Evolutionary conservation across 2,329 filamentous ascomycete species (phyloP), one percentile per base, ranked within the genome.

Genomic region (Pseudogymnoascus sp.): DNA sequence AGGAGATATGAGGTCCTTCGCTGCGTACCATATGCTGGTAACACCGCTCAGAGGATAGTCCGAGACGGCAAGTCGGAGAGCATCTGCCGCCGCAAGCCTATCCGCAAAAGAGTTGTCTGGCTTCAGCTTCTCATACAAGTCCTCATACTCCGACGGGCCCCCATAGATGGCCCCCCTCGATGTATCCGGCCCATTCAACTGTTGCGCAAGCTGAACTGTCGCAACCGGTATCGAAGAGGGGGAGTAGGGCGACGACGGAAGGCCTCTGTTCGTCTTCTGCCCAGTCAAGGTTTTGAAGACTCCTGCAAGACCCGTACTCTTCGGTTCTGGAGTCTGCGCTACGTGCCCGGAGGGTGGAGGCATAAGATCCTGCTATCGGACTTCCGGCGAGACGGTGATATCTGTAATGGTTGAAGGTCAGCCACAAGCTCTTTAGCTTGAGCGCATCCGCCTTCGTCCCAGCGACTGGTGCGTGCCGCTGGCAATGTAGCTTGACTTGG

Each of bases 1-100:
- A 5, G 81, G 75, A 28, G 87, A 79, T 64, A 89, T 84, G 64
- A 89, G 76, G 68, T 89, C 86, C 71, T 86, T 87, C 53, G 80
- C 85, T 12, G 84, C 84, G 66, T 85, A 82, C 84, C 87, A 89
- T 63, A 89, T 86, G 61, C 68, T 70, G 12, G 69, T 70, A 6
- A 73, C 69, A 60, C 70, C 69, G 64, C 68, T 73, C 9, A 87
- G 75, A 4, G 85, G 83, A 69, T 84, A 85, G 66, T 87, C 84
- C 34, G 80, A 74, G 36, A 88, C 79, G 63, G 82, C 78, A 68
- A 79, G 75, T 43, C 83, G 81, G 42, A 88, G 75, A n/a, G 80
- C 78, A 63, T 80, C 78, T 49, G 84, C 85, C 7, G 85, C 86
- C 23, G 80, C 75, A 21, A 86, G 77, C 42, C 85, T 79, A 67